A percentile compares a stretch with the other conserved stretches of the same genome.
Evolutionary conservation across 441 rosid genomes (phyloP).

Genomic region (Populus hybrid): DNA sequence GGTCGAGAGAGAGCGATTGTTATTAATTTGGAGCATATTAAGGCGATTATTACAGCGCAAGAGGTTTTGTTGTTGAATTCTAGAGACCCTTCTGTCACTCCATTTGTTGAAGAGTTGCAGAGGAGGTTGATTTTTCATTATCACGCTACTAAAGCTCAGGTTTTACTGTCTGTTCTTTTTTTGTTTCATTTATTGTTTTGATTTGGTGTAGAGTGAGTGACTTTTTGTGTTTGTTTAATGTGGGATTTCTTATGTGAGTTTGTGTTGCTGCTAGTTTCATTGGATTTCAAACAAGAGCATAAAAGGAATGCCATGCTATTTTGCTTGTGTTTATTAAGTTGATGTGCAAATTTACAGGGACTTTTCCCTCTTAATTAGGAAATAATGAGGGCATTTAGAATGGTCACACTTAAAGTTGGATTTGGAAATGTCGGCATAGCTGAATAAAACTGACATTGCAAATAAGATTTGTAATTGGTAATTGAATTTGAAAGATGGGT

Average conservation of each 20-base stretch:
- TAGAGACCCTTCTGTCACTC: slow-evolving; percentile 67
- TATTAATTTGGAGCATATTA: slow-evolving; percentile 79
- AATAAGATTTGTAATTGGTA: neutral
- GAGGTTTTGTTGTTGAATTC: slow-evolving; percentile 79
- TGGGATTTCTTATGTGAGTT: neutral
- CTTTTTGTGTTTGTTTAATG: neutral
- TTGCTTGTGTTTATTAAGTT: no score
- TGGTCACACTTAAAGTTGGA: neutral
- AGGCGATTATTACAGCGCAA: slow-evolving; percentile 80
- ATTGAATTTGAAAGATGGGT: neutral
- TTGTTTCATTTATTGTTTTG: neutral
- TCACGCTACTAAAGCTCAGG: slow-evolving; percentile 67
- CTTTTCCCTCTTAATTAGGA: neutral
- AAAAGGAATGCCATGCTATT: neutral
- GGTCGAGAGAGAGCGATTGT: slow-evolving; percentile 86
- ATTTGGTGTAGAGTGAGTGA: neutral
- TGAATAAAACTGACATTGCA: neutral
- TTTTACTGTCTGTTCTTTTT: slow-evolving; percentile 6
- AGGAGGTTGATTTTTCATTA: slow-evolving; percentile 55
- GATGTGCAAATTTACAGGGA: neutral
- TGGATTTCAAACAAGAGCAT: neutral
- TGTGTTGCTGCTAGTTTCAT: neutral
- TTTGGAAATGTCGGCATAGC: neutral
- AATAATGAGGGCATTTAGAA: neutral
- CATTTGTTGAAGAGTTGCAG: slow-evolving; percentile 70